These are phyloP conservation scores for Sclerotinia trifoliorum DNA, from an alignment of 2,329 filamentous ascomycete species.

Conservation along the genomic window DNA sequence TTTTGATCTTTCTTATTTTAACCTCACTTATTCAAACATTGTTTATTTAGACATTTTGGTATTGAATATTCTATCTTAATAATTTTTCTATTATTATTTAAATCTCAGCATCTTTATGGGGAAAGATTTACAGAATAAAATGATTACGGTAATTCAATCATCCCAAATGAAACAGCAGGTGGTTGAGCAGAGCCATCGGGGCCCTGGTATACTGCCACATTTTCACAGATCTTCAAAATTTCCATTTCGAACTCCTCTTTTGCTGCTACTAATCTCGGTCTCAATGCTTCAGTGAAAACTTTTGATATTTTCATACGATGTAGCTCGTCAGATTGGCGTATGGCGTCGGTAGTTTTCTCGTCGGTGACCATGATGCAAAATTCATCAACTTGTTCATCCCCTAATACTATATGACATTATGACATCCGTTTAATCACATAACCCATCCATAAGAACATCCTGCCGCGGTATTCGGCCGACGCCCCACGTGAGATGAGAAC, in stretches of 20 bases:
- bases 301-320: not conserved
- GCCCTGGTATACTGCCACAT: not conserved
- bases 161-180: no score
- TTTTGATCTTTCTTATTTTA: no score
- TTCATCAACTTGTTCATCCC: conserved; percentile 2
- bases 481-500: not conserved
- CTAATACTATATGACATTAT: not conserved
- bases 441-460: no score
- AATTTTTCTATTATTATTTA: no score
- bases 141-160: no score
- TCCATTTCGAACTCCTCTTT: not conserved
- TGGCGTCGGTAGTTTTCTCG: not conserved
- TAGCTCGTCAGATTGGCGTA: not conserved
- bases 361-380: not conserved
- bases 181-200: no score
- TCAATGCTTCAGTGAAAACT: not conserved
- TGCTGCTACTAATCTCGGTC: not conserved
- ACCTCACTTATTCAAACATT: no score
- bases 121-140: no score
- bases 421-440: not conserved
- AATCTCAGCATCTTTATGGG: no score
- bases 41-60: no score
- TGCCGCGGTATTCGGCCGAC: no score
- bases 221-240: not conserved
- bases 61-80: no score